phyloP scores from a whole-genome alignment of 2,329 filamentous ascomycete species.

The Juglanconis juglandina region DNA sequence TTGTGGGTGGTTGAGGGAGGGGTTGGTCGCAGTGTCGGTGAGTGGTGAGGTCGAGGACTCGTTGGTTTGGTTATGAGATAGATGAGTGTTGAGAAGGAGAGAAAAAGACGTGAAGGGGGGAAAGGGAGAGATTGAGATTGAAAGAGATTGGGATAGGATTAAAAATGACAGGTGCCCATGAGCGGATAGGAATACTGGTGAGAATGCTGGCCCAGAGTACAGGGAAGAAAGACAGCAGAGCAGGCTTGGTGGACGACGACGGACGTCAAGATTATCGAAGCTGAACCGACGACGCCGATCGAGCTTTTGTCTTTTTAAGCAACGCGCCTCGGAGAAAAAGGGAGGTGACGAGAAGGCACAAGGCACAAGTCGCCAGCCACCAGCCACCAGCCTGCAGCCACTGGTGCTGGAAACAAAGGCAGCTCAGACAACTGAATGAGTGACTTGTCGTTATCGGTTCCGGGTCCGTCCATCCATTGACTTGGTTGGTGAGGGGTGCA shows the following conservation, averaged over 20 bases:
- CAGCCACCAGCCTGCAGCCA: neutral
- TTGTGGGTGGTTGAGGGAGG: neutral
- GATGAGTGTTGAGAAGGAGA: neutral
- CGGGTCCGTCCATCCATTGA: neutral
- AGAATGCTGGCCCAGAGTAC: neutral
- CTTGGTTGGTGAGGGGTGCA: neutral
- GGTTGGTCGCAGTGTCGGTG: neutral
- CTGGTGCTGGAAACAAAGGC: neutral
- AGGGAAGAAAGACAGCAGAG: neutral
- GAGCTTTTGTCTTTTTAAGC: too few species aligned
- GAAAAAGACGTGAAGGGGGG: neutral
- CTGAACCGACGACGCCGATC: neutral
- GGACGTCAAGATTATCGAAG: neutral
- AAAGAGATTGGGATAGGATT: neutral
- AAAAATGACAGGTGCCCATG: neutral
- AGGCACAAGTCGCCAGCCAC: neutral
- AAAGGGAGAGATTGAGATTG: neutral
- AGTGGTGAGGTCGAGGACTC: neutral
- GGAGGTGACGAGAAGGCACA: too few species aligned
- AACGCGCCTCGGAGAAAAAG: neutral
- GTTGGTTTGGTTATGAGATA: neutral
- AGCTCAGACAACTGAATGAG: neutral
- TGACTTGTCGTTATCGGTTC: neutral
- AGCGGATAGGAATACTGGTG: neutral
- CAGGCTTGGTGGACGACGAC: neutral